Percentiles rank a stretch among this genome's conserved stretches.
Evolutionary conservation across 108 stramenopile genomes (phyloP).

Genomic region (Asterionellopsis glacialis): DNA sequence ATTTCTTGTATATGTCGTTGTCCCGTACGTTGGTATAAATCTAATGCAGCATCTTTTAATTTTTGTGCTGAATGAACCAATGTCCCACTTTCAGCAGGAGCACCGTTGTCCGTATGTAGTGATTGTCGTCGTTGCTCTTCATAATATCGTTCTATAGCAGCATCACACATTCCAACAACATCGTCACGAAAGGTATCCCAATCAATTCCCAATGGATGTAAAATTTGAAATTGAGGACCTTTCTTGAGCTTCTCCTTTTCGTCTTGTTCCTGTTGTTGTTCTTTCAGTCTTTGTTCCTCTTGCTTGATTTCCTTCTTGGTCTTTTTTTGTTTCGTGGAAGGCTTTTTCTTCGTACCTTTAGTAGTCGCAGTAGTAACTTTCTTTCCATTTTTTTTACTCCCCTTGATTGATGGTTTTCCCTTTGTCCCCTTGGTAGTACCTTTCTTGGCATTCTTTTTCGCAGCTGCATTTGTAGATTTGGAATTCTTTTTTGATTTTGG

Average conservation of each 20-base stretch:
- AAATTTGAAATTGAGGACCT: constrained; percentile 19
- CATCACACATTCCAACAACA: constrained; percentile 66
- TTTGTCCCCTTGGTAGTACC: too few relatives aligned
- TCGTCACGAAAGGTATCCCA: constrained; percentile 71
- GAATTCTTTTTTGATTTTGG: not conserved
- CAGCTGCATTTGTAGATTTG: too few relatives aligned
- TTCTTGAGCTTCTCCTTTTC: too few relatives aligned
- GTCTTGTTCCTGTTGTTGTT: too few relatives aligned
- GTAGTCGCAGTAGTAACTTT: too few relatives aligned
- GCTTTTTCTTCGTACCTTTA: constrained; percentile 17
- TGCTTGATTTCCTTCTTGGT: too few relatives aligned
- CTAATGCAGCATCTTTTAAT: constrained; percentile 55
- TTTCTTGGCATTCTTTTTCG: too few relatives aligned
- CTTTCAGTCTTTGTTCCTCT: too few relatives aligned
- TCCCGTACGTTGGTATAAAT: constrained; percentile 59
- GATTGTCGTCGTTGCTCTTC: constrained; percentile 17
- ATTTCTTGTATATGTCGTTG: constrained; percentile 51
- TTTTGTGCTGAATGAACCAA: constrained; percentile 51
- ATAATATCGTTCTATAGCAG: constrained; percentile 45
- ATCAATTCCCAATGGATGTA: constrained; percentile 60
- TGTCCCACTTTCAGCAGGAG: constrained; percentile 21
- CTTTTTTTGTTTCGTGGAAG: constrained; percentile 11
- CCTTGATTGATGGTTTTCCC: too few relatives aligned
- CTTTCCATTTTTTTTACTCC: too few relatives aligned
- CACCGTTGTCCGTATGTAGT: constrained; percentile 1